These are phyloP conservation scores for Boletus sp. DNA, from an alignment of 1,284 basidiomycete species.

Conservation along the genomic window DNA sequence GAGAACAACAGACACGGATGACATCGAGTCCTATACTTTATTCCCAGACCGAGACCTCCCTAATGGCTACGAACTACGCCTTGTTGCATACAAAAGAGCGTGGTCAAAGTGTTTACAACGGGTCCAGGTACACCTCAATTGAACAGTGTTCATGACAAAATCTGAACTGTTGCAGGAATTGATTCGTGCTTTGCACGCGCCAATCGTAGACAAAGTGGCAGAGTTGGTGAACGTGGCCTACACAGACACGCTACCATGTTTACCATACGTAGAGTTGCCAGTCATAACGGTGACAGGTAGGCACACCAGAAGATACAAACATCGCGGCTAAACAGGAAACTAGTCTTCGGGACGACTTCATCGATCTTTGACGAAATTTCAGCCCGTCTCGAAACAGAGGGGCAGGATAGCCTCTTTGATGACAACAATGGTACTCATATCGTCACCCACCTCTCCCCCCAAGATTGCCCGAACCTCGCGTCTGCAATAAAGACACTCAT, in stretches of 20 bases:
- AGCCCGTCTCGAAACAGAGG: slow-evolving; percentile 31
- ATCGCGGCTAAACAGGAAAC: slow-evolving; percentile 11
- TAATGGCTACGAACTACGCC: slow-evolving; percentile 40
- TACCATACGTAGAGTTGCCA: slow-evolving; percentile 52
- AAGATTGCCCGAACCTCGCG: slow-evolving; percentile 52
- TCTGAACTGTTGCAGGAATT: slow-evolving; percentile 36
- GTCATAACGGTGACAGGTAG: slow-evolving; percentile 53
- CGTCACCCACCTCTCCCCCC: slow-evolving; percentile 52
- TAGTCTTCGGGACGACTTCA: slow-evolving; percentile 32
- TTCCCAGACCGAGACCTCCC: slow-evolving; percentile 37
- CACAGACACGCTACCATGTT: slow-evolving; percentile 37
- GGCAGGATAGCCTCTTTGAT: slow-evolving; percentile 29
- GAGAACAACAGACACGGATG: slow-evolving; percentile 14
- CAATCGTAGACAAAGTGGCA: slow-evolving; percentile 40
- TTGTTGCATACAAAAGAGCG: slow-evolving; percentile 44
- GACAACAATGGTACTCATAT: slow-evolving; percentile 24
- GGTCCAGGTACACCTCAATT: slow-evolving; percentile 40
- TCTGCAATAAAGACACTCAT: slow-evolving; percentile 56
- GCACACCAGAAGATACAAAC: slow-evolving; percentile 12
- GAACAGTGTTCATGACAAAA: background rate
- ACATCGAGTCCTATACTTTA: slow-evolving; percentile 17
- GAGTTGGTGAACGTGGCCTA: slow-evolving; percentile 41
- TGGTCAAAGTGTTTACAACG: slow-evolving; percentile 49
- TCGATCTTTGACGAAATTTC: slow-evolving; percentile 47
- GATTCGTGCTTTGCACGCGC: slow-evolving; percentile 41